These are phyloP conservation scores for Wickerhamomyces kurtzmanii DNA, from an alignment of 805 yeast species.

Conservation along the genomic window DNA sequence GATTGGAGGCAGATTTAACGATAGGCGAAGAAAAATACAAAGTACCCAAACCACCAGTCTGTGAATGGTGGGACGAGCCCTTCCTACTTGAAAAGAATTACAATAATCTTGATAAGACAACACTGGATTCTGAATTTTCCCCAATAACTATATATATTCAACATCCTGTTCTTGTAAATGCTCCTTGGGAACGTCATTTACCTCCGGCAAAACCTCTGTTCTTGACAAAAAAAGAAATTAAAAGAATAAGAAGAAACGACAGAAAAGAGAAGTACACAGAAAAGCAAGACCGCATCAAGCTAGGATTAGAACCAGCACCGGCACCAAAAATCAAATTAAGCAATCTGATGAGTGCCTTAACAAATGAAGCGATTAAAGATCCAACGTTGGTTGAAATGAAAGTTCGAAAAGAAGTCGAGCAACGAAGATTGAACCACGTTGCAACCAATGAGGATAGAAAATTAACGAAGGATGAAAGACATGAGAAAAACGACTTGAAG, in stretches of 20 bases:
- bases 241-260: conserved; percentile 60
- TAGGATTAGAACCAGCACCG: conserved; percentile 83
- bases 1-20: conserved; percentile 34
- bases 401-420: conserved; percentile 60
- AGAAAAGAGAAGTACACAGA: conserved; percentile 57
- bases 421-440: conserved; percentile 50
- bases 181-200: conserved; percentile 44
- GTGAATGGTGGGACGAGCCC: conserved; percentile 89
- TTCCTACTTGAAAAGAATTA: conserved; percentile 32
- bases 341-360: conserved; percentile 78
- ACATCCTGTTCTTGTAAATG: conserved; percentile 64
- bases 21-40: conserved; percentile 49
- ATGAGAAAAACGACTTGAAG: conserved; percentile 36
- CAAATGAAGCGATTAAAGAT: conserved; percentile 78
- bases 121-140: conserved; percentile 24
- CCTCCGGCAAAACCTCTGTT: conserved; percentile 36
- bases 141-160: conserved; percentile 67
- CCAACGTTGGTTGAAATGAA: conserved; percentile 78
- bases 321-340: conserved; percentile 79
- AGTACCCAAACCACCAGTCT: conserved; percentile 41
- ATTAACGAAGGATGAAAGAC: conserved; percentile 46
- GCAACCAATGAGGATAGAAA: conserved; percentile 52
- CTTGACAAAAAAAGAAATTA: conserved; percentile 70
- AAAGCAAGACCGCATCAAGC: conserved; percentile 62
- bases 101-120: conserved; percentile 23